Percentiles rank a stretch among this genome's conserved stretches.
phyloP scores from a whole-genome alignment of 2,329 filamentous ascomycete species.

The Colletotrichum australisinense region DNA sequence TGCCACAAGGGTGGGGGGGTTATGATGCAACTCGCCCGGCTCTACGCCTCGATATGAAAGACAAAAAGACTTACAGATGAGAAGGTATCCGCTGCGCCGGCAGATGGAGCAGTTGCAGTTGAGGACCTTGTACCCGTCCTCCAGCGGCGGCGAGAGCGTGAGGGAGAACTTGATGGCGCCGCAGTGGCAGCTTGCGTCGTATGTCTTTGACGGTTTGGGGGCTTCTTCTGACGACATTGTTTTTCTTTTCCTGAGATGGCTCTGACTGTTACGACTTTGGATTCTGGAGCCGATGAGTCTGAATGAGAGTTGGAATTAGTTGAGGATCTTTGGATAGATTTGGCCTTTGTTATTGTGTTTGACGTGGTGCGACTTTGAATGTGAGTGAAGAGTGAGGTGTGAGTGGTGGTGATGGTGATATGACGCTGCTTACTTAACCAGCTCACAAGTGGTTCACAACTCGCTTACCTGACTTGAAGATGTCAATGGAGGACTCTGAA shows the following conservation, averaged over 20 bases:
- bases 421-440: background rate
- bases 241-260: too few relatives aligned
- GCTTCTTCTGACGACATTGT: conserved; percentile 35
- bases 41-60: background rate
- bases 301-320: too few relatives aligned
- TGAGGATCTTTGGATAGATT: too few relatives aligned
- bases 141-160: conserved; percentile 59
- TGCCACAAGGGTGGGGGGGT: background rate
- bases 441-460: background rate
- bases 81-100: conserved; percentile 60
- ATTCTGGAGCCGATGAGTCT: too few relatives aligned
- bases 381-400: too few relatives aligned
- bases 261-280: too few relatives aligned
- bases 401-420: background rate
- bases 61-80: conserved; percentile 53
- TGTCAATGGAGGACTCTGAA: background rate
- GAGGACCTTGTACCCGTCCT: conserved; percentile 53
- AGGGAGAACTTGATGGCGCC: conserved; percentile 61
- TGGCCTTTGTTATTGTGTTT: background rate
- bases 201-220: conserved; percentile 47
- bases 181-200: conserved; percentile 65
- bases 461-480: background rate
- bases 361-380: too few relatives aligned
- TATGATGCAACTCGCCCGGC: background rate
- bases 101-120: conserved; percentile 67